Conservation (phyloP, 306 rosid species). For the Ormosia emarginata region DNA sequence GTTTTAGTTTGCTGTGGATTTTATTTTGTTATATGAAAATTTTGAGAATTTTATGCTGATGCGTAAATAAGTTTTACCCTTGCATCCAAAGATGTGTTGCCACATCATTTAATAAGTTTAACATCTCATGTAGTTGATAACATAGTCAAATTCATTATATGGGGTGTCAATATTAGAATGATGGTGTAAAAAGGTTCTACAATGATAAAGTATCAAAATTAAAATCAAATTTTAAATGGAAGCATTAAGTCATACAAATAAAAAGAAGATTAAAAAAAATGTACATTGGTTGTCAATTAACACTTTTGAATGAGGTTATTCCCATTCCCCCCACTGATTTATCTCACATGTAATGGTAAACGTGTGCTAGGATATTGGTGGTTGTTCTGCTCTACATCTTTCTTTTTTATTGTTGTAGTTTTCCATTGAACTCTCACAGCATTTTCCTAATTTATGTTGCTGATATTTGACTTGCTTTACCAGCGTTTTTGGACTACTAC, state of each 20-base stretch:
- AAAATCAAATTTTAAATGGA: neutral
- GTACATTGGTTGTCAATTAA: neutral
- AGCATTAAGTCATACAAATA: neutral
- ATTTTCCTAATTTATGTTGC: conserved; percentile 16
- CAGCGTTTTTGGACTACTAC: conserved; percentile 91
- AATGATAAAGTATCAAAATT: neutral
- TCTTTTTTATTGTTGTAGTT: neutral
- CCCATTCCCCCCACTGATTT: neutral
- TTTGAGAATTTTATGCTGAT: neutral
- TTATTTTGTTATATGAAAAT: neutral
- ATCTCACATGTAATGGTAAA: neutral
- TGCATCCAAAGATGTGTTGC: neutral
- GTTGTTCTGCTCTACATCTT: neutral
- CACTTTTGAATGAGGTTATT: neutral
- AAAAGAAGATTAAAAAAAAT: neutral
- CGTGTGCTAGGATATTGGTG: neutral
- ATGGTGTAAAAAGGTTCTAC: neutral
- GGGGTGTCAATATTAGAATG: neutral
- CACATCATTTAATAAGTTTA: too few species aligned
- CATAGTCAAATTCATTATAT: too few species aligned
- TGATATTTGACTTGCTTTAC: conserved; percentile 26
- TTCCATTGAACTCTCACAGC: neutral
- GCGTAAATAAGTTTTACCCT: neutral
- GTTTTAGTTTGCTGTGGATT: neutral
- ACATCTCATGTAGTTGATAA: too few species aligned